Base-by-base conservation (phyloP, 2,329 filamentous ascomycete genomes). In the Fusarium anthophilum region DNA sequence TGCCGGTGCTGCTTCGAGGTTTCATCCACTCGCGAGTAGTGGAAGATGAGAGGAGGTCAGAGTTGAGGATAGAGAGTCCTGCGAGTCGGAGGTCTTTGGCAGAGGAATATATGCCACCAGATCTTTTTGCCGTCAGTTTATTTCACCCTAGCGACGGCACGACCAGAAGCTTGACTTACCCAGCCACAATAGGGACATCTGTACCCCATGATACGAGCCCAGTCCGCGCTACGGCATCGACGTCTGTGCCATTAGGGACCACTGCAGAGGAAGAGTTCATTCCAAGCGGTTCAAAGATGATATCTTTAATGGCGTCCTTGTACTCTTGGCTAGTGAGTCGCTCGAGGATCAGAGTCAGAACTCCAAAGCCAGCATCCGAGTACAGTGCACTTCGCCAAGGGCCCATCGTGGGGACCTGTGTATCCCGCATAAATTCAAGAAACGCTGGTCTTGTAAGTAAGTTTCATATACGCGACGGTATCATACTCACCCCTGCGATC, bases 41-140 rank as follows among this genome's bases (percentile, higher is more conserved):
- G 7, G 48, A 22, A 1, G 74, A 28, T 2, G 61, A 64, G 2
- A 77, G 66, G 0, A 77, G 39, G 22, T 75, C 67, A 2, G 65
- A 74, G 39, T 77, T 77, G 2, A 77, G 35, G 24, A 77, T 77
- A 15, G 75, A 76, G 2, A 77, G 58, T 2, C 76, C 76, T 1
- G 63, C n/a, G 3, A 43, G 48, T 43, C 73, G 67, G 3, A 77
- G 65, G 30, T 76, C 75, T 9, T 58, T 65, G 5, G 39, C 39
- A 11, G 39, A 70, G 3, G 59, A 56, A 28, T 76, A 76, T 6
- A 73, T 26, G 1, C 76, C 72, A 14, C 76, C 75, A 7, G 75
- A 73, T 24, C 73, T 73, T 20, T 5, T 3, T 4, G 0, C 15
- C 0, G 17, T 69, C 6, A 69, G 41, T 17, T 12, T 6, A 3